Evolutionary conservation across 1,284 basidiomycete genomes (phyloP).

Genomic region (Rhodotorula sp.): DNA sequence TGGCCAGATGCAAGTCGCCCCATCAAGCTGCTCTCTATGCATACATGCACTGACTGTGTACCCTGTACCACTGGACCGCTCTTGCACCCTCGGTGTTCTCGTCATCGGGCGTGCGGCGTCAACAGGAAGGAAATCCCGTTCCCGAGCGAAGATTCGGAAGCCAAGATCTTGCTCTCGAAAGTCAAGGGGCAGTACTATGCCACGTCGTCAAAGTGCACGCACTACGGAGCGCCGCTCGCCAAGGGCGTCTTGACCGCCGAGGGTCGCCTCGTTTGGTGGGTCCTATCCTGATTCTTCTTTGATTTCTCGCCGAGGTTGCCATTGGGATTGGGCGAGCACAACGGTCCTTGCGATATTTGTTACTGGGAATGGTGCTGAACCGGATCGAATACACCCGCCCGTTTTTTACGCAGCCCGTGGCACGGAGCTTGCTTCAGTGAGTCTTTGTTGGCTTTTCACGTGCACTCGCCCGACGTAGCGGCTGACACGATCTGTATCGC

Average conservation of each 20-base stretch:
- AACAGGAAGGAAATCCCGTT: slow-evolving; percentile 78
- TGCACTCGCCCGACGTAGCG: neutral
- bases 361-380: too few species aligned
- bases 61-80: too few species aligned
- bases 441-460: neutral
- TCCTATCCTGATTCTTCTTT: neutral
- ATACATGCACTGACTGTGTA: neutral
- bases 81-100: too few species aligned
- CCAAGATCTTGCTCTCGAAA: slow-evolving; percentile 73
- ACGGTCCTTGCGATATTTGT: too few species aligned
- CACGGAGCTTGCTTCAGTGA: slow-evolving; percentile 84
- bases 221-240: slow-evolving; percentile 76
- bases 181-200: slow-evolving; percentile 55
- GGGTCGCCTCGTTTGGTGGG: slow-evolving; percentile 70
- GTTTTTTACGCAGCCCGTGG: slow-evolving; percentile 64
- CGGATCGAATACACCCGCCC: neutral
- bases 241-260: slow-evolving; percentile 79
- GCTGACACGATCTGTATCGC: neutral
- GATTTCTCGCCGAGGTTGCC: neutral
- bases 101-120: too few species aligned
- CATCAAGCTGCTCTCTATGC: neutral
- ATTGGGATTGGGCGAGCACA: too few species aligned
- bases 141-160: slow-evolving; percentile 58
- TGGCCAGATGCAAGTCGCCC: slow-evolving; percentile 17
- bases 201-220: slow-evolving; percentile 83